phyloP scores from a whole-genome alignment of 2,329 filamentous ascomycete genomes.

The Escovopsis sp. region DNA sequence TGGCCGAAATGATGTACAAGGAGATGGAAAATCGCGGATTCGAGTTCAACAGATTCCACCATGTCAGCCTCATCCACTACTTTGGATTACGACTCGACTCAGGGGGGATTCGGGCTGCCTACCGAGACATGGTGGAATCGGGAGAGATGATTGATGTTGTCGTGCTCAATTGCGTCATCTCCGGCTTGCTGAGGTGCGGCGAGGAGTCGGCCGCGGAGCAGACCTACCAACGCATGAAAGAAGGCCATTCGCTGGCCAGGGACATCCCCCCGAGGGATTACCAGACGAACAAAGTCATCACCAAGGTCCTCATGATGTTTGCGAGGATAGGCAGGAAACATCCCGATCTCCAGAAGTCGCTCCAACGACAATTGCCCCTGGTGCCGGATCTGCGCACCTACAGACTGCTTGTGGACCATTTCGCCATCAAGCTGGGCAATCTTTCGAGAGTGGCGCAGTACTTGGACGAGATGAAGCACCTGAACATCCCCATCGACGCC shows the following conservation, averaged over 20 bases:
- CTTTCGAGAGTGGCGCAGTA: slow-evolving; percentile 54
- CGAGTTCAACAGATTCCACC: slow-evolving; percentile 60
- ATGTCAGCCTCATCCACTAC: slow-evolving; percentile 70
- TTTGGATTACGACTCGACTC: slow-evolving; percentile 63
- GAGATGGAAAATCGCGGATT: slow-evolving; percentile 64
- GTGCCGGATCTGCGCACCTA: slow-evolving; percentile 68
- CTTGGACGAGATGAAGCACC: slow-evolving; percentile 65
- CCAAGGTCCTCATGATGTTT: slow-evolving; percentile 42
- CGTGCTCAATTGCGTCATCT: slow-evolving; percentile 75
- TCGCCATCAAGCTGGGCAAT: slow-evolving; percentile 52
- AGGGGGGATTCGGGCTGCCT: slow-evolving; percentile 58
- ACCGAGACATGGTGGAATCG: slow-evolving; percentile 65
- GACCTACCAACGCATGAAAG: slow-evolving; percentile 75
- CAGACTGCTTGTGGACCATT: slow-evolving; percentile 62
- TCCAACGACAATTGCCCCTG: slow-evolving; percentile 50
- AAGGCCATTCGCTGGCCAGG: slow-evolving; percentile 27
- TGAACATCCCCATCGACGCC: slow-evolving; percentile 53
- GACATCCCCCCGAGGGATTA: slow-evolving; percentile 30
- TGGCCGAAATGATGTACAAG: slow-evolving; percentile 71
- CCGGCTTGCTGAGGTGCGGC: slow-evolving; percentile 58
- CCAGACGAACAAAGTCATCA: slow-evolving; percentile 32
- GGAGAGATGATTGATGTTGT: slow-evolving; percentile 81
- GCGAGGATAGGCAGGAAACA: slow-evolving; percentile 36
- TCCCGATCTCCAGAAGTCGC: slow-evolving; percentile 33
- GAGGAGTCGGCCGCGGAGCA: slow-evolving; percentile 65